A percentile compares a stretch with the other conserved stretches of the same genome.
phyloP scores from a whole-genome alignment of 2,329 filamentous ascomycete species.

The Biscogniauxia mediterranea region DNA sequence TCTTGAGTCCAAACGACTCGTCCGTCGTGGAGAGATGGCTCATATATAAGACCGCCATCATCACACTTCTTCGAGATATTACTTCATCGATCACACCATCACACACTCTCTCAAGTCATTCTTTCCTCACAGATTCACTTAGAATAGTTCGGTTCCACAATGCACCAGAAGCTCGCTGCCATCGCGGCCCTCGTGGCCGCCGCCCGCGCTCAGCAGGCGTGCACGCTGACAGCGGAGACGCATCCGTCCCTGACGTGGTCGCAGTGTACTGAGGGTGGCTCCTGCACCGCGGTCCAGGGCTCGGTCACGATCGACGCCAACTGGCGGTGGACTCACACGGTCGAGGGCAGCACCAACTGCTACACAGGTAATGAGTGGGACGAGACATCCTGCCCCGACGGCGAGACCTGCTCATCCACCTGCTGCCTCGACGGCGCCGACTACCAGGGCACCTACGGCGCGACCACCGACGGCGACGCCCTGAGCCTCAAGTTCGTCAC shows the following conservation, averaged over 20 bases:
- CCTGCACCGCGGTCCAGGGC: conserved; percentile 41
- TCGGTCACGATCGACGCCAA: conserved; percentile 49
- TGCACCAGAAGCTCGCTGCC: conserved; percentile 30
- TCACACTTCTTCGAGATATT: conserved; percentile 16
- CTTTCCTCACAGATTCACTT: not conserved
- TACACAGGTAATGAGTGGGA: conserved; percentile 44
- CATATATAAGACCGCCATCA: conserved; percentile 17
- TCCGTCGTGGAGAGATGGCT: not conserved
- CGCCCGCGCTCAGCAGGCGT: conserved; percentile 42
- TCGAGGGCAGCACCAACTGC: conserved; percentile 43
- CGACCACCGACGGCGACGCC: conserved; percentile 43
- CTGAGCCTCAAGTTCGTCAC: conserved; percentile 52
- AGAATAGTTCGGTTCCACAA: conserved; percentile 12
- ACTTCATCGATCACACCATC: conserved; percentile 12
- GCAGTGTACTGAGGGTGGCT: conserved; percentile 40
- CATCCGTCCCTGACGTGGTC: conserved; percentile 47
- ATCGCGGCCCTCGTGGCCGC: conserved; percentile 37
- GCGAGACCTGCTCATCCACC: conserved; percentile 37
- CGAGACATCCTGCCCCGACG: conserved; percentile 33
- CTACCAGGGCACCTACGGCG: conserved; percentile 45
- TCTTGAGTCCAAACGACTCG: not conserved
- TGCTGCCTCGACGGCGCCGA: conserved; percentile 46
- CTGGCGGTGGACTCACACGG: conserved; percentile 50
- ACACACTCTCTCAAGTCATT: not conserved
- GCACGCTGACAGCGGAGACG: conserved; percentile 39